phyloP scores from a whole-genome alignment of 495 filamentous ascomycete genomes.

The Talaromyces wortmannii region DNA sequence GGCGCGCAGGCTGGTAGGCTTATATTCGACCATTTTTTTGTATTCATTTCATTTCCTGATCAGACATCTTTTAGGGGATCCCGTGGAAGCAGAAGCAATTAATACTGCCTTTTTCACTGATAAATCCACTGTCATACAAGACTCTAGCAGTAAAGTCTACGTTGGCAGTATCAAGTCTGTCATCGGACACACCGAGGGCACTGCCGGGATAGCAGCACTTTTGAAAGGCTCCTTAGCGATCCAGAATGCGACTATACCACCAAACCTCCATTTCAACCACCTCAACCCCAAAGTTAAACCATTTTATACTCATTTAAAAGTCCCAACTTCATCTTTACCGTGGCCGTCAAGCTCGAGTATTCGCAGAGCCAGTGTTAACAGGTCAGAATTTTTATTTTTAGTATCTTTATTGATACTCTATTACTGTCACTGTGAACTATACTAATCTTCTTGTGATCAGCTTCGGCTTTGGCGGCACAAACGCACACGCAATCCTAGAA shows the following conservation, averaged over 20 bases:
- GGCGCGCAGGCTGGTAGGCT: too few relatives aligned
- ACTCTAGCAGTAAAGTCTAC: slow-evolving; percentile 8
- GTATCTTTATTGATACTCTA: too few relatives aligned
- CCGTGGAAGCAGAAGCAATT: slow-evolving; percentile 17
- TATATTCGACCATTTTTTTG: too few relatives aligned
- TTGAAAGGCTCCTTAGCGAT: slow-evolving; percentile 34
- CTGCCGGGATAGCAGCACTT: slow-evolving; percentile 21
- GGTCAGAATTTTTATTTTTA: too few relatives aligned
- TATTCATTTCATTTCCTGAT: too few relatives aligned
- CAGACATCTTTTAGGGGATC: too few relatives aligned
- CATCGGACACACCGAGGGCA: slow-evolving; percentile 47
- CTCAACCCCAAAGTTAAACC: slow-evolving; percentile 39
- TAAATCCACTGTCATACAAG: background rate
- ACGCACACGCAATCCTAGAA: slow-evolving; percentile 28
- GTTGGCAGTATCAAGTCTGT: slow-evolving; percentile 53
- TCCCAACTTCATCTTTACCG: too few relatives aligned
- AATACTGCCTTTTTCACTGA: slow-evolving; percentile 2
- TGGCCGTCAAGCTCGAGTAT: too few relatives aligned
- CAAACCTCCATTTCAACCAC: slow-evolving; percentile 44
- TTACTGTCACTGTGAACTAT: too few relatives aligned
- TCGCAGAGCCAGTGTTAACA: too few relatives aligned
- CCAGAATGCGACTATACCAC: slow-evolving; percentile 37
- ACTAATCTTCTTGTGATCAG: too few relatives aligned
- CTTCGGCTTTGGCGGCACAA: slow-evolving; percentile 22
- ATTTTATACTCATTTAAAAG: too few relatives aligned